Base-by-base conservation (phyloP, 495 filamentous ascomycete species). In the Penicillium canariense region DNA sequence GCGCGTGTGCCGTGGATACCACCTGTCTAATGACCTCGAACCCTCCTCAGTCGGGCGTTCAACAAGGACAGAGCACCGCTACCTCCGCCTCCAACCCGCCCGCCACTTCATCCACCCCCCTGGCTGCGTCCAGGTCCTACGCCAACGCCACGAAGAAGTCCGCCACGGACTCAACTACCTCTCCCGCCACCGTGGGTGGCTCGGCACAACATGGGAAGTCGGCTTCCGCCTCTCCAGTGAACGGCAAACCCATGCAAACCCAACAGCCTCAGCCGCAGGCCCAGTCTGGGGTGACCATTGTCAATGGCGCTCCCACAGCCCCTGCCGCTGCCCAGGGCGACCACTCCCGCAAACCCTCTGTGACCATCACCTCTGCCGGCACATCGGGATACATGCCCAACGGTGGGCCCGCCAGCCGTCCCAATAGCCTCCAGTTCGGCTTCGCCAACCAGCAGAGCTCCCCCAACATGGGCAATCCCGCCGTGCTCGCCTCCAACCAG, bases 151-250 rank as follows among this genome's bases (percentile, higher is more conserved):
- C 84, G 66, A 91, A 91, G 79, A 93, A 88, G 81, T 80, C 85
- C 73, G 83, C 86, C 74, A 87, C 86, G 78, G 85, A 86, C 76
- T 83, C 87, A 59, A 70, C 77, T 57, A 74, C 75, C 62, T 70
- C 75, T 65, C 73, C 77, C 68, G 80, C 84, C 76, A 86, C 85
- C 76, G 87, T 86, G 73, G 87, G 83, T 65, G 85, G 83, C 56
- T 78, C 86, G 63, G 79, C 82, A 64, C 83, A 91, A 71, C 86
- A 94, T 95, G 90, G 86, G 70, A 94, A 94, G 76, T 79, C 84
- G 73, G 78, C 79, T 61, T 85, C 87, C 44, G 79, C 82, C 63
- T 86, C 88, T 77, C 82, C 88, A 66, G 81, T 93, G 81, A 96
- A 93, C 79, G 88, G 88, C 81, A 84, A 87, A 73, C 82, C 81